phyloP scores from a whole-genome alignment of 768 basidiomycete species.

The Calvatia gigantea region DNA sequence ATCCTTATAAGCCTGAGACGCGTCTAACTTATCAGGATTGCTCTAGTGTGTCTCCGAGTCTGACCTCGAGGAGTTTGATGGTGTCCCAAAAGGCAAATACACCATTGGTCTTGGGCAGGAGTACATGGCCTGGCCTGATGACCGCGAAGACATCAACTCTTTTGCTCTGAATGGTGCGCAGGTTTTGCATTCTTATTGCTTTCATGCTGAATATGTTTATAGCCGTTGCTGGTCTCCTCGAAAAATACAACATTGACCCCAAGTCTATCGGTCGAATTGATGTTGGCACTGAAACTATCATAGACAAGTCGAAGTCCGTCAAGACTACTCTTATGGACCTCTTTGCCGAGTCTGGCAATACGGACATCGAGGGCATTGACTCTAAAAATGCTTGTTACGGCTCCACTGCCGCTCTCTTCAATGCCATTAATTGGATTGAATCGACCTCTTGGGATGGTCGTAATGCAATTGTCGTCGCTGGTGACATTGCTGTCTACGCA shows the following conservation, averaged over 20 bases:
- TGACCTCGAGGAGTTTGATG: conserved; percentile 91
- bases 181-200: background rate
- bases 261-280: conserved; percentile 96
- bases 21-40: conserved; percentile 12
- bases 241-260: conserved; percentile 95
- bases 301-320: conserved; percentile 99
- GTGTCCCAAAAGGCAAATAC: conserved; percentile 94
- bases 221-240: conserved; percentile 88
- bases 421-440: conserved; percentile 98
- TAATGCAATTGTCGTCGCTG: conserved; percentile 94
- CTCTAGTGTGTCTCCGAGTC: conserved; percentile 90
- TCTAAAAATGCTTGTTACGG: conserved; percentile 99
- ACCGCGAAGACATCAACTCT: conserved; percentile 99
- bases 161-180: conserved; percentile 87
- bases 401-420: conserved; percentile 97
- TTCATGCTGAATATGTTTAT: conserved; percentile 12
- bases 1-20: conserved; percentile 1
- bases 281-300: conserved; percentile 98
- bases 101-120: conserved; percentile 98
- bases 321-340: conserved; percentile 99
- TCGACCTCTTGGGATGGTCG: conserved; percentile 95
- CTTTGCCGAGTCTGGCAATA: conserved; percentile 89
- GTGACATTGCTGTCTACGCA: conserved; percentile 97
- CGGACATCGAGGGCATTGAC: conserved; percentile 98
- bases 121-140: conserved; percentile 98